Evolutionary conservation across 768 basidiomycete genomes (phyloP).

Genomic region (Naganishia onofrii): DNA sequence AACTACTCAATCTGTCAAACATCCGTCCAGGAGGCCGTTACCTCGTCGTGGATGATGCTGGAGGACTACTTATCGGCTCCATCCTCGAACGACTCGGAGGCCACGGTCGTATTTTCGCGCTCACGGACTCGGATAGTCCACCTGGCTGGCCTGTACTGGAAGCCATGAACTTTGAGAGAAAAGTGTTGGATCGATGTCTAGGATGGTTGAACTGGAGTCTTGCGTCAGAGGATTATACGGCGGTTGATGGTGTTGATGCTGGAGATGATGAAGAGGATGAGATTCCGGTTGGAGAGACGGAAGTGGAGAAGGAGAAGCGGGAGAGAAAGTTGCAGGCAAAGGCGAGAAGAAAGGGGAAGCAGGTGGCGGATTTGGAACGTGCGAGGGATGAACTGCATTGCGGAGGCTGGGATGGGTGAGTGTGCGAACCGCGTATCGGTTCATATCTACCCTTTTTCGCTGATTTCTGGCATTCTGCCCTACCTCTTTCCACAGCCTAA

Average conservation of each 20-base stretch:
- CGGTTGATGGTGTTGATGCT: conserved; percentile 43
- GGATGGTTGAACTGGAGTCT: conserved; percentile 80
- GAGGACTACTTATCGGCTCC: conserved; percentile 79
- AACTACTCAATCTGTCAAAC: conserved; percentile 78
- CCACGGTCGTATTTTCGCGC: conserved; percentile 72
- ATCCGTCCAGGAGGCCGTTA: conserved; percentile 82
- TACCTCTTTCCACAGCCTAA: conserved; percentile 58
- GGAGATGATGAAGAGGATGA: conserved; percentile 24
- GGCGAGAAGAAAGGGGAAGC: conserved; percentile 66
- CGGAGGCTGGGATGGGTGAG: conserved; percentile 86
- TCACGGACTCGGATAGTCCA: conserved; percentile 86
- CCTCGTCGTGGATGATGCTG: conserved; percentile 85
- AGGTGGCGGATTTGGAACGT: conserved; percentile 62
- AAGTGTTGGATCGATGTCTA: conserved; percentile 58
- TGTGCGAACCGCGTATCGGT: conserved; percentile 27
- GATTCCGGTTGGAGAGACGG: conserved; percentile 1
- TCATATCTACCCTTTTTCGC: conserved; percentile 13
- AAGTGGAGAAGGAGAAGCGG: conserved; percentile 17
- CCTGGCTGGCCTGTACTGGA: conserved; percentile 80
- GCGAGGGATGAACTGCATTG: conserved; percentile 76
- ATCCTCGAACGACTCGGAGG: conserved; percentile 85
- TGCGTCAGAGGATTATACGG: conserved; percentile 70
- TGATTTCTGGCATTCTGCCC: not conserved
- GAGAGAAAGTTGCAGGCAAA: conserved; percentile 25
- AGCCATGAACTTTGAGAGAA: conserved; percentile 77